Conservation (phyloP, 106 monocot species). For the Allium fistulosum region DNA sequence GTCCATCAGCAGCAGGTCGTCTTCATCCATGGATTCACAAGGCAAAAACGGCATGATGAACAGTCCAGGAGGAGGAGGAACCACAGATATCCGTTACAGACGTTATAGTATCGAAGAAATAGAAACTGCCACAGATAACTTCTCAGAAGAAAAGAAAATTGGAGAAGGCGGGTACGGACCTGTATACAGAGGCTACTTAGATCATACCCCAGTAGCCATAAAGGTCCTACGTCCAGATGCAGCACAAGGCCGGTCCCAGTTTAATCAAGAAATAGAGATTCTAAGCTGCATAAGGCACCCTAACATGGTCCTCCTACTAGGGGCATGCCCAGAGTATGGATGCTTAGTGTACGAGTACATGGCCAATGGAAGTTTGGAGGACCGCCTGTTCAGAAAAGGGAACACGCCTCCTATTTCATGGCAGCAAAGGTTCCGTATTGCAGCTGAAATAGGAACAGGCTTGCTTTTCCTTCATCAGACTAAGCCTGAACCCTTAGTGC, state of each 20-base stretch:
- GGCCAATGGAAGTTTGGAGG: conserved; percentile 66
- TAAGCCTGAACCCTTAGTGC: conserved; percentile 59
- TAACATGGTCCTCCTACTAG: conserved; percentile 65
- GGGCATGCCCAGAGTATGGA: conserved; percentile 67
- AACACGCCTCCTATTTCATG: conserved; percentile 45
- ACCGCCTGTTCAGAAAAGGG: conserved; percentile 34
- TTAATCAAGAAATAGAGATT: conserved; percentile 34
- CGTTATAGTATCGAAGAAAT: conserved; percentile 78
- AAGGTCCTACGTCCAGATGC: conserved; percentile 22
- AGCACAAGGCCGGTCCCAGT: conserved; percentile 16
- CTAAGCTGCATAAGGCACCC: conserved; percentile 78
- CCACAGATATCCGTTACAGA: conserved; percentile 29
- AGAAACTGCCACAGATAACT: conserved; percentile 59
- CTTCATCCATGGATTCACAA: too few species aligned
- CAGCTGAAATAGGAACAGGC: conserved; percentile 51
- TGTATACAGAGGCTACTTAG: conserved; percentile 7
- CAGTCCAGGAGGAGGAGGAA: too few species aligned
- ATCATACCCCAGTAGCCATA: conserved; percentile 15
- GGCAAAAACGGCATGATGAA: too few species aligned
- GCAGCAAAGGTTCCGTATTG: conserved; percentile 62
- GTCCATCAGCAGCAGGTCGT: conserved; percentile 15
- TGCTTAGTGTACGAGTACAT: conserved; percentile 79
- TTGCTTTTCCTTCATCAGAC: conserved; percentile 71
- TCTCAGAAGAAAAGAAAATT: conserved; percentile 31
- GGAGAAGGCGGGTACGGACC: conserved; percentile 23